Evolutionary conservation across 1,284 basidiomycete species (phyloP), one percentile per base, ranked within the genome.

Genomic region (Naganishia liquefaciens): DNA sequence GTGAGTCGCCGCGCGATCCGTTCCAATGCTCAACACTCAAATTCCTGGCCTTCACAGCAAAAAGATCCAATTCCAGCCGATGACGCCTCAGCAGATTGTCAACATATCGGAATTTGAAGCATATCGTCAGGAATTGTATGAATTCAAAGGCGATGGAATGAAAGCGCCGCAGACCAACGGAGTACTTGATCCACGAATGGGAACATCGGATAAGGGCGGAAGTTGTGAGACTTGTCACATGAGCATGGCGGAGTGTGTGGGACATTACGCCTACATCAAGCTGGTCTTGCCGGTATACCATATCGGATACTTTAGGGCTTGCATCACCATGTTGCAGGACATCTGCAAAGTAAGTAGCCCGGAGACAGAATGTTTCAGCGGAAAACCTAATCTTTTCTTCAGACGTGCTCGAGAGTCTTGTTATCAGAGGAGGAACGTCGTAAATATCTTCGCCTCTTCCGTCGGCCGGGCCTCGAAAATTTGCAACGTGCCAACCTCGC

Each of bases 191-290:
- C 83, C 89, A 43, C 84, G 93, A 69, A 83, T 97, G 93, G 96
- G 96, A 51, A 95, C 95, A 2, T 93, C 92, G 49, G 93, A 97
- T 76, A 99, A 99, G 81, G 86, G 83, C 68, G 86, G 89, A 11
- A 89, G 87, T 70, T 99, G 96, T 79, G 90, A 95, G 77, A 99
- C 96, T 0, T 99, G 96, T 74, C 93, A 93, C 17, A 86, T 93
- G 68, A 87, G 87, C 47, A 88, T 92, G 65, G 90, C 93, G 2
- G 93, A 97, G 70, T 99, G 96, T 76, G 94, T 98, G 6, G 96
- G 96, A 1, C 94, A 98, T 78, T 97, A 95, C 77, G 94, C 93
- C 7, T 96, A 95, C 80, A 94, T 97, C 81, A 95, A 95, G 79
- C 85, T 99, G 42, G 87, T 90, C 37, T 87, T 99, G 15, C 95